These are phyloP conservation scores for Phalaenopsis hybrid DNA, from an alignment of 116 monocot species.

Conservation along the genomic window DNA sequence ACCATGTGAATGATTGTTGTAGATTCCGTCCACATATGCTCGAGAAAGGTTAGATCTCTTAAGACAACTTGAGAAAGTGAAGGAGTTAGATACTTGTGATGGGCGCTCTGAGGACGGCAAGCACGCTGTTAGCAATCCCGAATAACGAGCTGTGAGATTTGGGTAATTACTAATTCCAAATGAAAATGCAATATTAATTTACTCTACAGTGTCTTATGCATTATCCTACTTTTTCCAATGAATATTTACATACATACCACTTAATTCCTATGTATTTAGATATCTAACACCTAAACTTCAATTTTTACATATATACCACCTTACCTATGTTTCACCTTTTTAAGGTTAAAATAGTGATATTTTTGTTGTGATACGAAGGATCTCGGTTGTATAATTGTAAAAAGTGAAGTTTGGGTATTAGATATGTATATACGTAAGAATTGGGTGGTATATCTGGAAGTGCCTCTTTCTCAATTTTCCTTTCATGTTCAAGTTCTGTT, in stretches of 20 bases:
- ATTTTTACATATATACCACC: too few species aligned
- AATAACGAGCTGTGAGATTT: not conserved
- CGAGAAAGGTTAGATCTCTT: conserved; percentile 82
- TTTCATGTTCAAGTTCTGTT: not conserved
- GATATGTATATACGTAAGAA: too few species aligned
- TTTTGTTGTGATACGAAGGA: too few species aligned
- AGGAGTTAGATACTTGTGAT: conserved; percentile 58
- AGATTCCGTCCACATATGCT: conserved; percentile 94
- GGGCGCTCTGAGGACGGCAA: conserved; percentile 26
- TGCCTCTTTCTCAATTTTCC: not conserved
- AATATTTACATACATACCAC: not conserved
- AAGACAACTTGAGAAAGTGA: conserved; percentile 91
- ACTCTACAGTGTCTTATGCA: too few species aligned
- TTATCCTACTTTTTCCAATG: not conserved
- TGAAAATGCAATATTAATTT: too few species aligned
- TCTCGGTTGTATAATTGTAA: too few species aligned
- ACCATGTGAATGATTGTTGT: conserved; percentile 1
- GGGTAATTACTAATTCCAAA: not conserved
- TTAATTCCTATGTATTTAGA: too few species aligned
- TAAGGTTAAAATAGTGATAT: too few species aligned
- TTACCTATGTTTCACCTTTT: too few species aligned
- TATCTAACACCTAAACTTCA: too few species aligned
- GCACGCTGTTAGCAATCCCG: not conserved
- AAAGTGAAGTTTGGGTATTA: too few species aligned
- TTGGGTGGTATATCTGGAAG: too few species aligned